Evolutionary conservation across 305 asterid species (phyloP).

Genomic region (Fraxinus ornus): DNA sequence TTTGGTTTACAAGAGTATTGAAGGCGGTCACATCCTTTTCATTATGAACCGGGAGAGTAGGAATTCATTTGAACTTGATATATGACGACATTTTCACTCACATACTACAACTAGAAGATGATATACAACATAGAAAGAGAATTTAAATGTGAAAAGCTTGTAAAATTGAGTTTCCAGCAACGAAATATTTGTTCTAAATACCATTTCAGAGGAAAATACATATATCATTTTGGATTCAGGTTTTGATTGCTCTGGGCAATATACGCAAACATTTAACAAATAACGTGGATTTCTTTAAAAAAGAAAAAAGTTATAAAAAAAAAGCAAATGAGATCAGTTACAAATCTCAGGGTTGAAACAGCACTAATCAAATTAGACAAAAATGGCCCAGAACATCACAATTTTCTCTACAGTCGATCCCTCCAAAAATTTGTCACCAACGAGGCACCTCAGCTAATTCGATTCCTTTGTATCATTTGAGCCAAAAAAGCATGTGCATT

Average conservation of each 20-base stretch:
- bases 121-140: not conserved
- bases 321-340: slow-evolving; percentile 28
- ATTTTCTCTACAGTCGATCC: slow-evolving; percentile 17
- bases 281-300: slow-evolving; percentile 16
- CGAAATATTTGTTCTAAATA: not conserved
- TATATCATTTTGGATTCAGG: not conserved
- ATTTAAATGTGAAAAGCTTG: not conserved
- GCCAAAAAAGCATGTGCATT: not conserved
- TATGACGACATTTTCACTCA: not conserved
- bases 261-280: slow-evolving; percentile 2
- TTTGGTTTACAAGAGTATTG: slow-evolving; percentile 61
- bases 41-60: slow-evolving; percentile 87
- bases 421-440: not conserved
- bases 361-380: slow-evolving; percentile 19
- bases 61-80: slow-evolving; percentile 24
- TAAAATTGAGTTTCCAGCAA: not conserved
- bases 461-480: not conserved
- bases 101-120: not conserved
- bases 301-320: not conserved
- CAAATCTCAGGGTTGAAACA: slow-evolving; percentile 34
- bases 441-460: slow-evolving; percentile 2
- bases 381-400: slow-evolving; percentile 11
- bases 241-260: slow-evolving; percentile 10
- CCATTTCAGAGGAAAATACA: slow-evolving; percentile 15
- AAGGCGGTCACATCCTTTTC: slow-evolving; percentile 88